A percentile compares a stretch with the other conserved stretches of the same genome.
Evolutionary conservation across 2,329 filamentous ascomycete genomes (phyloP).

Genomic region (Pyricularia sp.): DNA sequence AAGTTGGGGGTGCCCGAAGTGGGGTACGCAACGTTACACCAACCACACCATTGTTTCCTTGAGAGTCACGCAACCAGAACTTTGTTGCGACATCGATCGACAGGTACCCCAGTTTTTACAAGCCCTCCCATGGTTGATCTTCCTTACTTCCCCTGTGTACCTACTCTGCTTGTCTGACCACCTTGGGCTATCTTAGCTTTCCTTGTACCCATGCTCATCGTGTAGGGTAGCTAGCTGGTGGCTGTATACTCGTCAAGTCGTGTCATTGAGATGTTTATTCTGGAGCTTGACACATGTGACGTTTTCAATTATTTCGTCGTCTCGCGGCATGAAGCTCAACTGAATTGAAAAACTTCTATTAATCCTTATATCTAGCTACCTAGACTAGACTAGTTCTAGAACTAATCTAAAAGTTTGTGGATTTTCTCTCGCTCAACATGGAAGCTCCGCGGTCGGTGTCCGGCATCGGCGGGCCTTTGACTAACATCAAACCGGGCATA

Average conservation of each 20-base stretch:
- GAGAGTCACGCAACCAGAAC: background rate
- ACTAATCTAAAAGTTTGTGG: background rate
- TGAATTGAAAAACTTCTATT: background rate
- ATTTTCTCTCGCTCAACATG: background rate
- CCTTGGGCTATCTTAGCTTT: background rate
- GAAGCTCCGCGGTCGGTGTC: background rate
- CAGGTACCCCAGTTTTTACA: background rate
- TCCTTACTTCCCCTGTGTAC: background rate
- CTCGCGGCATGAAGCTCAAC: background rate
- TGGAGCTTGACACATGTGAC: background rate
- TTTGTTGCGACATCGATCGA: background rate
- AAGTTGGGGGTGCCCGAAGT: too few relatives aligned
- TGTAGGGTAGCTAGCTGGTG: background rate
- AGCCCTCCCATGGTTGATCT: background rate
- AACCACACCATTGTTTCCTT: background rate
- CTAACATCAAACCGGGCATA: background rate
- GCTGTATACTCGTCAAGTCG: background rate
- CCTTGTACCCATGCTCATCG: background rate
- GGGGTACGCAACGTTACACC: too few relatives aligned
- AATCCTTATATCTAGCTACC: background rate
- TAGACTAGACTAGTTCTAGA: too few relatives aligned
- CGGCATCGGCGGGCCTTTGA: background rate
- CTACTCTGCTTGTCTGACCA: background rate
- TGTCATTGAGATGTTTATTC: background rate
- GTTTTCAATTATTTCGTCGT: background rate